Evolutionary conservation across 257 asterid genomes (phyloP), one percentile per base, ranked within the genome.

Genomic region (Pogostemon cablin): DNA sequence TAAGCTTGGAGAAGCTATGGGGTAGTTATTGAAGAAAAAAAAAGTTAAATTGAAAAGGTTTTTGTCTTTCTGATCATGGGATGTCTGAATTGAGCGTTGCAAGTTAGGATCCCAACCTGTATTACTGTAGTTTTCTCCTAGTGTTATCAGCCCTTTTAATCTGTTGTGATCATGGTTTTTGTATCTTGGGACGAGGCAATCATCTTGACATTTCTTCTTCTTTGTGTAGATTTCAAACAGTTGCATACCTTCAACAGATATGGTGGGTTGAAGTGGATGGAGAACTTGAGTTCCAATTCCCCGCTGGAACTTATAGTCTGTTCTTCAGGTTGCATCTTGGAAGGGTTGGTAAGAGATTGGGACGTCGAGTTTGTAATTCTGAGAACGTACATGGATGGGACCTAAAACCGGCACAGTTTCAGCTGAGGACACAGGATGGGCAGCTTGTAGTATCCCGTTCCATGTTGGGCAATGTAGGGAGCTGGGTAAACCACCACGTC

Each of bases 221-320:
- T 41, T 73, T 4, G 6, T 81, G 50, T 34, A 90, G 97, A 72
- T 90, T 88, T 59, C 82, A 82, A 61, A 81, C 93, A 34, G 72
- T 89, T 4, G 96, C 96, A 37, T 89, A 82, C 78, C 95, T 91
- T 70, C 89, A 91, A 34, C 97, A 91, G 67, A 89, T 87, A 47
- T 86, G 97, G 96, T 91, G 97, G 97, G 82, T 91, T 20, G 90
- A 91, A 79, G 90, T 89, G 34, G 89, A 67, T 5, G 96, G 96
- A 9, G 89, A 79, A 61, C 62, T 84, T 3, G 93, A 91, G 79
- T 91, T 91, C 81, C 84, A 81, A 50, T 80, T 89, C n/a, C 91
- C 95, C 20, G 64, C 63, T 38, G 97, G 95, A 62, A 69, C 75
- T 12, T 89, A 91, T 44, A 89, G 96, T 64, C 55, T 91, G 35